These are phyloP conservation scores for Komagataella mondaviorum DNA, from an alignment of 805 yeast genomes.

Conservation along the genomic window DNA sequence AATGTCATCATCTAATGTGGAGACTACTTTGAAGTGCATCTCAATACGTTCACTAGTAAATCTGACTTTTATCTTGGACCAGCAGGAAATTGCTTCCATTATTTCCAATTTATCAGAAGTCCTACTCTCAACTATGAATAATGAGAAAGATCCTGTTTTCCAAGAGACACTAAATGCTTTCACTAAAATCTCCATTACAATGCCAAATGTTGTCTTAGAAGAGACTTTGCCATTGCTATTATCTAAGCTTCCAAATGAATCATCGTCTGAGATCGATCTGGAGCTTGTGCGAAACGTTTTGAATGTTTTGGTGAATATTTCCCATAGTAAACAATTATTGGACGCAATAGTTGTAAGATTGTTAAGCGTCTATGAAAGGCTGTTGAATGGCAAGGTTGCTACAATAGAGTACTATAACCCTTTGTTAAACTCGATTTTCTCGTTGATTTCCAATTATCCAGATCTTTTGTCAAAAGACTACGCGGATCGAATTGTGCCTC, in stretches of 20 bases:
- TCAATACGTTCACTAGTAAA: constrained; percentile 46
- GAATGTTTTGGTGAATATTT: constrained; percentile 21
- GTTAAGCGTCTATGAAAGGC: constrained; percentile 21
- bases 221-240: constrained; percentile 38
- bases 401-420: constrained; percentile 11
- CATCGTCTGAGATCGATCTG: constrained; percentile 11
- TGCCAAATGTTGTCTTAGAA: constrained; percentile 30
- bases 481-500: constrained; percentile 28
- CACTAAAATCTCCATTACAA: constrained; percentile 25
- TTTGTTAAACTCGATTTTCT: constrained; percentile 7
- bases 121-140: constrained; percentile 23
- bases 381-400: constrained; percentile 4
- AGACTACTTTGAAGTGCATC: constrained; percentile 53
- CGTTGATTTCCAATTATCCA: constrained; percentile 6
- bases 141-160: constrained; percentile 35
- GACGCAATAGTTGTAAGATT: constrained; percentile 30
- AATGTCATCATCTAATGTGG: constrained; percentile 52
- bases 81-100: constrained; percentile 45
- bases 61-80: constrained; percentile 31
- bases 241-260: constrained; percentile 30
- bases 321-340: constrained; percentile 26
- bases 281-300: constrained; percentile 20
- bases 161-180: constrained; percentile 43
- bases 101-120: constrained; percentile 55
- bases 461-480: constrained; percentile 14